Evolutionary conservation across 805 yeast species (phyloP), one percentile per base, ranked within the genome.

Genomic region (Barnettozyma californica): DNA sequence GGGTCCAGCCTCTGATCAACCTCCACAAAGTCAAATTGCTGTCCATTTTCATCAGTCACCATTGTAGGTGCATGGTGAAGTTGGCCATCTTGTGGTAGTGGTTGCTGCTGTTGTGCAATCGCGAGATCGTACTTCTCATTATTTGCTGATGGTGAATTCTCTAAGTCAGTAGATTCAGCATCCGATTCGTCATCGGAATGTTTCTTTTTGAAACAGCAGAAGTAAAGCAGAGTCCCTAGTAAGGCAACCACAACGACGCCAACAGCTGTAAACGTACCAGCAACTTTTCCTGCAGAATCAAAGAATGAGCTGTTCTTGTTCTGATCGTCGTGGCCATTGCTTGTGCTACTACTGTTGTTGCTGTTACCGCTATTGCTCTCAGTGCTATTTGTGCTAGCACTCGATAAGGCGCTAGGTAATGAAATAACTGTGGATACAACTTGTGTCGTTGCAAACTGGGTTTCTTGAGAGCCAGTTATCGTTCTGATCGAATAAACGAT

Each of bases 201-300:
- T 39, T 55, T 58, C 8, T 58, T 61, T 19, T 54, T 54, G 47
- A 67, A 67, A 48, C 54, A 75, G 62, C 69, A 78, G 64, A 64
- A 75, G 57, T 65, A 76, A 11, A 78, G 37, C 2, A 83, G 51
- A 1, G 71, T 67, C 0, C 67, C 62, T 1, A 83, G 43, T 1
- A 81, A 43, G 0, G 73, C 78, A 0, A 77, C 54, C 0, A 68
- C 76, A 2, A 83, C 83, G 4, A 87, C 53, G 1, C 89, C 94
- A 18, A 87, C 94, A 0, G 78, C 90, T 2, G 83, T 77, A 64
- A 86, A 86, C 0, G 85, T 82, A 2, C 94, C 95, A 0, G 91
- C 94, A 1, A 87, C 92, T 58, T 83, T 83, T 0, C 91, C 92
- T 34, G 75, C 76, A 36, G 77, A 69, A 48, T 76, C 72, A 67